Evolutionary conservation across 768 basidiomycete species (phyloP).

Genomic region (Chiua virens): DNA sequence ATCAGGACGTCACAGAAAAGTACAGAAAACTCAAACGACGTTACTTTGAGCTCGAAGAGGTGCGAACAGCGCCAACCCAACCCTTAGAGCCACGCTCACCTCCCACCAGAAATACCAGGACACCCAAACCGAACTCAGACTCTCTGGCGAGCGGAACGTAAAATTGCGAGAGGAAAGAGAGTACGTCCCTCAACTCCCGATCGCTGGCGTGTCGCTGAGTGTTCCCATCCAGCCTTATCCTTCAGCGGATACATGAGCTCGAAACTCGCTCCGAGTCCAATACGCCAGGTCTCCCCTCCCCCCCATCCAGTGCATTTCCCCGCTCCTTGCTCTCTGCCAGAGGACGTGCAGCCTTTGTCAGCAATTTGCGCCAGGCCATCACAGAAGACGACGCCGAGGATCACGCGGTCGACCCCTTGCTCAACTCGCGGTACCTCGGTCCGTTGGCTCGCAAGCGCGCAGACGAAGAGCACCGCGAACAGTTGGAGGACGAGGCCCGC

Average conservation of each 20-base stretch:
- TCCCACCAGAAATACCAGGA: constrained; percentile 57
- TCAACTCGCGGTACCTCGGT: constrained; percentile 46
- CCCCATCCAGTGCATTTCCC: constrained; percentile 47
- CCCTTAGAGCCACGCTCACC: not conserved
- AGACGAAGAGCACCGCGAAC: constrained; percentile 43
- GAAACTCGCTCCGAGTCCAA: constrained; percentile 42
- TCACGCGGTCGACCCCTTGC: constrained; percentile 45
- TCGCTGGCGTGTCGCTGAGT: constrained; percentile 1
- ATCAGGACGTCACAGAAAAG: constrained; percentile 56
- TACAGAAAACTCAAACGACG: constrained; percentile 65
- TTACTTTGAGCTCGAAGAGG: constrained; percentile 70
- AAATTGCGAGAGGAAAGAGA: constrained; percentile 61
- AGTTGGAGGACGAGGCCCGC: constrained; percentile 46
- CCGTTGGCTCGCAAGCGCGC: constrained; percentile 44
- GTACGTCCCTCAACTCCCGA: constrained; percentile 38
- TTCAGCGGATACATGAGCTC: constrained; percentile 63
- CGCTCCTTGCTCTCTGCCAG: constrained; percentile 45
- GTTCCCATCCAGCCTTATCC: constrained; percentile 41
- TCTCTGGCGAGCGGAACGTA: constrained; percentile 62
- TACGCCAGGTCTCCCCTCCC: constrained; percentile 33
- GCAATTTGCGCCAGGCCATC: constrained; percentile 49
- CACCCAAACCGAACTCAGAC: constrained; percentile 51
- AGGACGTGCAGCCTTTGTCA: constrained; percentile 44
- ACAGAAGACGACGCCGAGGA: constrained; percentile 45
- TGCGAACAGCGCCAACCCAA: constrained; percentile 32